phyloP scores from a whole-genome alignment of 2,329 filamentous ascomycete genomes.

The Beauveria asiatica region DNA sequence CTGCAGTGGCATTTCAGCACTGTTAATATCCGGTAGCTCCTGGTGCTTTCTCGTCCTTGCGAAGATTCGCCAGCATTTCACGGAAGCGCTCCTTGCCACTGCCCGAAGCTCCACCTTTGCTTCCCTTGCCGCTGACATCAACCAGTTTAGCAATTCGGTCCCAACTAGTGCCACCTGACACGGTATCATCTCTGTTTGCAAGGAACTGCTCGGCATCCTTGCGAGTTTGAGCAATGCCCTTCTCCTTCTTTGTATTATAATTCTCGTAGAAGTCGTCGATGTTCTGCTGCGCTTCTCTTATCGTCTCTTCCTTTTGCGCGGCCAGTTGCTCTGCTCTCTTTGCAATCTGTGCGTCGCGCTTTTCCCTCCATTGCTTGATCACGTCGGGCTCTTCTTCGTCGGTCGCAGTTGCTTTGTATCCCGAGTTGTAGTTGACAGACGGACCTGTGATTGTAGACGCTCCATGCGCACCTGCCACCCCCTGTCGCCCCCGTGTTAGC shows the following conservation, averaged over 20 bases:
- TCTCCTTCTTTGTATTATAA: constrained; percentile 97
- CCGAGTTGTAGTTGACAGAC: constrained; percentile 54
- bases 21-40: constrained; percentile 54
- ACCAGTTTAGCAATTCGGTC: constrained; percentile 96
- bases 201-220: constrained; percentile 93
- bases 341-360: constrained; percentile 71
- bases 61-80: constrained; percentile 75
- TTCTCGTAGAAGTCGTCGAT: constrained; percentile 99
- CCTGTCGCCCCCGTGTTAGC: constrained; percentile 16
- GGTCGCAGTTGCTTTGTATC: constrained; percentile 46
- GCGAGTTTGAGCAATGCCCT: constrained; percentile 77
- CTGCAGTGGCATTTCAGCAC: neutral
- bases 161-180: constrained; percentile 93
- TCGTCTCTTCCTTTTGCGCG: constrained; percentile 72
- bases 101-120: constrained; percentile 75
- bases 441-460: constrained; percentile 59
- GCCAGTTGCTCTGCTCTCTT: constrained; percentile 80
- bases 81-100: constrained; percentile 96
- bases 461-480: constrained; percentile 21
- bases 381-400: constrained; percentile 83
- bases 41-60: constrained; percentile 84
- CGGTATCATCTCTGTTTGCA: constrained; percentile 80
- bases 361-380: constrained; percentile 85
- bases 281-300: constrained; percentile 83
- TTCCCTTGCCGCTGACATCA: constrained; percentile 91